phyloP scores from a whole-genome alignment of 768 basidiomycete genomes.

The Xerocomus spinulosus region DNA sequence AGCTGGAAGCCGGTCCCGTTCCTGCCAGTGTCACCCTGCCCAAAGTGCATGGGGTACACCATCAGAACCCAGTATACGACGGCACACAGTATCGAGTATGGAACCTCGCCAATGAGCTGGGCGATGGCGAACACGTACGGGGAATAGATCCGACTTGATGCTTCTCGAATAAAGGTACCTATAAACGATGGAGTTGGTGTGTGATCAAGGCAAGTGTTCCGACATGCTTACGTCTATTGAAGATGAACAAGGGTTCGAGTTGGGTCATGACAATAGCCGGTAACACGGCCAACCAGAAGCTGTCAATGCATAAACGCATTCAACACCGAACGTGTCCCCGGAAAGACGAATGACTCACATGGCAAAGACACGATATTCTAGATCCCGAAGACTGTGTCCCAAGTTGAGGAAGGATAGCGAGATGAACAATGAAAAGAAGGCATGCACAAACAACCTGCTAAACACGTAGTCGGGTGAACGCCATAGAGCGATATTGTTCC shows the following conservation, averaged over 20 bases:
- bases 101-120: conserved; percentile 78
- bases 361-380: conserved; percentile 79
- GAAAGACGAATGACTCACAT: conserved; percentile 43
- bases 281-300: conserved; percentile 63
- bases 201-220: conserved; percentile 16
- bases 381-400: conserved; percentile 55
- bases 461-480: conserved; percentile 83
- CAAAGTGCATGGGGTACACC: conserved; percentile 68
- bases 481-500: conserved; percentile 73
- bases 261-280: conserved; percentile 74
- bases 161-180: conserved; percentile 50
- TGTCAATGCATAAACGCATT: conserved; percentile 18
- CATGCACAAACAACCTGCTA: conserved; percentile 73
- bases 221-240: conserved; percentile 47
- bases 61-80: conserved; percentile 72
- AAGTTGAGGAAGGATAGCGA: conserved; percentile 79
- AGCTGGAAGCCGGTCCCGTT: conserved; percentile 71
- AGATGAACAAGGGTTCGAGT: conserved; percentile 73
- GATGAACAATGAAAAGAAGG: conserved; percentile 64
- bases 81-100: conserved; percentile 67
- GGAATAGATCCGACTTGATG: conserved; percentile 82
- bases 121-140: conserved; percentile 81
- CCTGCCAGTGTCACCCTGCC: conserved; percentile 54
- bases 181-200: not conserved
- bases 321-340: not conserved